These are phyloP conservation scores for Amaranthus tricolor DNA, from an alignment of 179 eudicot genomes.

Conservation along the genomic window DNA sequence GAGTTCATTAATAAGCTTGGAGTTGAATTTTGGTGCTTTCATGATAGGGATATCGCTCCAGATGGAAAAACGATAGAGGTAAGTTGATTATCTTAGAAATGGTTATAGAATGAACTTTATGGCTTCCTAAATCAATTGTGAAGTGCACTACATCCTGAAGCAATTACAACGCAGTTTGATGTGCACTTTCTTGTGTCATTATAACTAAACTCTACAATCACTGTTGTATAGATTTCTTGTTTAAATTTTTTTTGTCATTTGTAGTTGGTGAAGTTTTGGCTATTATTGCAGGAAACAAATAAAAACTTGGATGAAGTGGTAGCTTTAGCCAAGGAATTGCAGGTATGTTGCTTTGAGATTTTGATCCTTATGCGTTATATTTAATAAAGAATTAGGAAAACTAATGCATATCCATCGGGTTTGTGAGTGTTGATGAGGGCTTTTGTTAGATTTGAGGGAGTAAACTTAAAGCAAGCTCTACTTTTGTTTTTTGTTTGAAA, in stretches of 20 bases:
- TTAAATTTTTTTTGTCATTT: not conserved
- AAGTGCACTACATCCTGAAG: not conserved
- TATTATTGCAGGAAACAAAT: constrained; percentile 66
- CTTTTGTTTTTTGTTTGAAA: too few species aligned
- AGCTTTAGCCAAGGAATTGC: constrained; percentile 91
- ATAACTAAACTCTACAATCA: not conserved
- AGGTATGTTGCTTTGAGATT: constrained; percentile 27
- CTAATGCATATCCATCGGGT: not conserved
- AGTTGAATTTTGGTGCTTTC: constrained; percentile 95
- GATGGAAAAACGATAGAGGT: constrained; percentile 86
- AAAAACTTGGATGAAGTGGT: constrained; percentile 94
- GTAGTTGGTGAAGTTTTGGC: not conserved
- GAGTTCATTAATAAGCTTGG: constrained; percentile 96
- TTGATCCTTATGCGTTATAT: not conserved
- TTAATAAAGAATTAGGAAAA: not conserved
- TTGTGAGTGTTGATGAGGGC: not conserved
- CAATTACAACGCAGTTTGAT: not conserved
- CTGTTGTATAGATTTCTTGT: not conserved
- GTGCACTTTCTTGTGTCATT: not conserved
- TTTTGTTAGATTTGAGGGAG: not conserved
- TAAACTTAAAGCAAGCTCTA: not conserved
- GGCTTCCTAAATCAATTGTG: not conserved
- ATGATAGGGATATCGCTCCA: constrained; percentile 97
- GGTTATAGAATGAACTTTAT: not conserved
- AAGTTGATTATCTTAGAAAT: constrained; percentile 7